Conservation (phyloP, 805 yeast genomes). For the Lipomyces japonicus region DNA sequence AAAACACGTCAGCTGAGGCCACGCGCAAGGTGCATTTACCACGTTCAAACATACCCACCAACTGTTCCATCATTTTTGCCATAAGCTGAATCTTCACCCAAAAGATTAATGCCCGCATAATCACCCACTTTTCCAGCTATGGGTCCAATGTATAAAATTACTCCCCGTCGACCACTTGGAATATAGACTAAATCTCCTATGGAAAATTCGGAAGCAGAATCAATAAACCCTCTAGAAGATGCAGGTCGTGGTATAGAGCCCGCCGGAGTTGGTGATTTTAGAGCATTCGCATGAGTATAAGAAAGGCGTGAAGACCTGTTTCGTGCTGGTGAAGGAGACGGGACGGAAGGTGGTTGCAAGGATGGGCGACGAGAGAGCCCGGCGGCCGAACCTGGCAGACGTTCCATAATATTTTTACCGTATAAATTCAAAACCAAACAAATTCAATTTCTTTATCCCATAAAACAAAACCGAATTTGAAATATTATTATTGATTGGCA, state of each 20-base stretch:
- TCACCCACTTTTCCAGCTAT: slow-evolving; percentile 65
- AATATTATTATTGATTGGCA: background rate
- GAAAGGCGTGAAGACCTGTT: no score
- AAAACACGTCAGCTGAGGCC: background rate
- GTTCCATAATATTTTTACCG: no score
- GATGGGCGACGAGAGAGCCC: no score
- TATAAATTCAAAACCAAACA: no score
- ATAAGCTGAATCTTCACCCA: slow-evolving; percentile 56
- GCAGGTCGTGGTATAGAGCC: slow-evolving; percentile 19
- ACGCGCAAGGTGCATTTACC: background rate
- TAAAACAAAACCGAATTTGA: no score
- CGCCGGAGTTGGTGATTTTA: no score
- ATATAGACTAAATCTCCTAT: slow-evolving; percentile 21
- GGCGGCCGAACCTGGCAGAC: no score
- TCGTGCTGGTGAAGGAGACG: no score
- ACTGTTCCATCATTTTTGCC: slow-evolving; percentile 89
- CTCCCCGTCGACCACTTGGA: slow-evolving; percentile 20
- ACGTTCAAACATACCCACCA: slow-evolving; percentile 45
- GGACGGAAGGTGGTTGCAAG: no score
- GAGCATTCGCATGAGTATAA: no score
- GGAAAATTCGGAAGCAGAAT: background rate
- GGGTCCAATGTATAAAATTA: slow-evolving; percentile 46
- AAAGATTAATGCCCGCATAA: slow-evolving; percentile 83
- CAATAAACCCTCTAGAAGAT: slow-evolving; percentile 13
- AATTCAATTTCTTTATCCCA: no score